These are phyloP conservation scores for Fusarium annulatum DNA, from an alignment of 2,329 filamentous ascomycete species.

Conservation along the genomic window DNA sequence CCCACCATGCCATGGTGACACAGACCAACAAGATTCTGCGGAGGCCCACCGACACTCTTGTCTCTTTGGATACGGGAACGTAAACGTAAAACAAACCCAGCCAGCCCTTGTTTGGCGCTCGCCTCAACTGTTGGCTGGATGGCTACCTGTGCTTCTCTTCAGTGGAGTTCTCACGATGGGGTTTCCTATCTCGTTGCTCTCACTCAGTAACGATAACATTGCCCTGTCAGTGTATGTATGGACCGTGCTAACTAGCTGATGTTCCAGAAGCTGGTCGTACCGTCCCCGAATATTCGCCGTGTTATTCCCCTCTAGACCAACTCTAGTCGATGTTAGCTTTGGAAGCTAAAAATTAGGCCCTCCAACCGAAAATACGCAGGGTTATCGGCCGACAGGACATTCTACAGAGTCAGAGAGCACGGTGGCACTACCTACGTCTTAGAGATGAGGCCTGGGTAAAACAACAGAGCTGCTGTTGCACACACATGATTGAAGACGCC, in stretches of 20 bases:
- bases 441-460: neutral
- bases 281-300: neutral
- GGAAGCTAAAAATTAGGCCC: neutral
- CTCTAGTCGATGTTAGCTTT: neutral
- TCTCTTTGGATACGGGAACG: slow-evolving; percentile 3
- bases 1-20: neutral
- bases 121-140: neutral
- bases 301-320: neutral
- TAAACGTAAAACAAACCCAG: neutral
- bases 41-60: neutral
- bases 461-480: neutral
- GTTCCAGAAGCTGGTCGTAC: neutral
- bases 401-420: neutral
- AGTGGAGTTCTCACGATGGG: neutral
- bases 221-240: neutral
- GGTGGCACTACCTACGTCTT: neutral
- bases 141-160: neutral
- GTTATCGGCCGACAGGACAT: neutral
- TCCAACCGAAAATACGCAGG: neutral
- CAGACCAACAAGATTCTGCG: neutral
- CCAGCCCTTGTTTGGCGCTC: neutral
- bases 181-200: slow-evolving; percentile 18
- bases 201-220: neutral
- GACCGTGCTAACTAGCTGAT: neutral
- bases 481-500: slow-evolving; percentile 6